These are phyloP conservation scores for Ocimum tenuiflorum DNA, from an alignment of 257 asterid genomes.

Conservation along the genomic window DNA sequence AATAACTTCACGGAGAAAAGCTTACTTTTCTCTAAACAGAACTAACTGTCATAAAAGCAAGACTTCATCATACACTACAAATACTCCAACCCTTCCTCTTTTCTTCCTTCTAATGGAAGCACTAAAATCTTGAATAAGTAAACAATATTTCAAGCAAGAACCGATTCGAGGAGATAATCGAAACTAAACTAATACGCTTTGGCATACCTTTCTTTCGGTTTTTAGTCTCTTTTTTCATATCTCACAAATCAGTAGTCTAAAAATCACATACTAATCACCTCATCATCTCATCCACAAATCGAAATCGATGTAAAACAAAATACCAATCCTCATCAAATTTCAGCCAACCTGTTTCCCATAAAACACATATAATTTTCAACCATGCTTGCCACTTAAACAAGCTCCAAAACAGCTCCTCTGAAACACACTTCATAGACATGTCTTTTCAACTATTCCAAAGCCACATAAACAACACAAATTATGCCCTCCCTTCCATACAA, in stretches of 20 bases:
- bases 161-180: no score
- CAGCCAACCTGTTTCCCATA: not conserved
- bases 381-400: not conserved
- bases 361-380: not conserved
- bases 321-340: no score
- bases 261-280: no score
- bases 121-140: not conserved
- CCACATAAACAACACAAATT: not conserved
- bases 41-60: no score
- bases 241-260: no score
- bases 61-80: not conserved
- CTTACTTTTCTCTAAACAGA: not conserved
- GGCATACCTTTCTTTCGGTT: not conserved
- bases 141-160: not conserved
- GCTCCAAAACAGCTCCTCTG: not conserved
- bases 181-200: not conserved
- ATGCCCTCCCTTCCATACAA: constrained; percentile 1
- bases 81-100: not conserved
- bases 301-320: no score
- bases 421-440: no score
- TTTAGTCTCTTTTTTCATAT: no score
- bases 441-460: no score
- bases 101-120: not conserved
- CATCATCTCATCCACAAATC: no score
- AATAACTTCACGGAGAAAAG: constrained; percentile 1